phyloP scores from a whole-genome alignment of 208 protist genomes.

The Zelonia costaricensis region DNA sequence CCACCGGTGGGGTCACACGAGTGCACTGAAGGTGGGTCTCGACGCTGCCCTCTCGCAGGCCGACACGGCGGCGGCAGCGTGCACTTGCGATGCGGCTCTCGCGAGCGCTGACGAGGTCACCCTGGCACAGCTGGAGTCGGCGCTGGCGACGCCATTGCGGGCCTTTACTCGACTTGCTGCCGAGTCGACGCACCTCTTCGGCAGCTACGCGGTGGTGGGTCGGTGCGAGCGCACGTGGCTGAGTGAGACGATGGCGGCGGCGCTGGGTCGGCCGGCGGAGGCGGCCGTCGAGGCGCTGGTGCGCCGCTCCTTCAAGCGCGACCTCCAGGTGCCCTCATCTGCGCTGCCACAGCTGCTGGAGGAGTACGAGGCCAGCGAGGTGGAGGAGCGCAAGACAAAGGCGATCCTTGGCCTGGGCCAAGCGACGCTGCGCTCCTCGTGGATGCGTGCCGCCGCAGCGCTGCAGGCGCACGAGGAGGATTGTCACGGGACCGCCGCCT shows the following conservation, averaged over 20 bases:
- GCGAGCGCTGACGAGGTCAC: no score
- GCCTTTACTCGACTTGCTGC: constrained; percentile 41
- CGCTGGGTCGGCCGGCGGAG: constrained; percentile 15
- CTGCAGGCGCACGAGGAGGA: constrained; percentile 4
- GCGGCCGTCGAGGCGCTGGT: constrained; percentile 44
- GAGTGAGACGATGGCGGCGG: constrained; percentile 28
- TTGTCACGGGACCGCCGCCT: neutral
- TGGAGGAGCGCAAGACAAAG: constrained; percentile 55
- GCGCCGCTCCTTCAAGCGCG: constrained; percentile 71
- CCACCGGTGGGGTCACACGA: constrained; percentile 12
- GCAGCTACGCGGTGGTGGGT: constrained; percentile 42
- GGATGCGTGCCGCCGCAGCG: constrained; percentile 16
- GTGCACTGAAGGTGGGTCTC: constrained; percentile 11
- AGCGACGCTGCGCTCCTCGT: constrained; percentile 15
- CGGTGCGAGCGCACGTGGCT: constrained; percentile 56
- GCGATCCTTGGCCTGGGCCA: constrained; percentile 32
- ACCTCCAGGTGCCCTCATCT: constrained; percentile 45
- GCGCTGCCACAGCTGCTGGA: constrained; percentile 33
- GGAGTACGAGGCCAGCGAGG: constrained; percentile 67
- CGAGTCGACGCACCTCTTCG: constrained; percentile 54
- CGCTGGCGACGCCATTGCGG: constrained; percentile 25
- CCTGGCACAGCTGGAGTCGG: constrained; percentile 5
- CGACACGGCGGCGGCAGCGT: no score
- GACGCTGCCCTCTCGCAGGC: no score
- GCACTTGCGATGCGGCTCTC: no score